Evolutionary conservation across 148 eudicot genomes (phyloP), one percentile per base, ranked within the genome.

Genomic region (Euryodendron excelsum): DNA sequence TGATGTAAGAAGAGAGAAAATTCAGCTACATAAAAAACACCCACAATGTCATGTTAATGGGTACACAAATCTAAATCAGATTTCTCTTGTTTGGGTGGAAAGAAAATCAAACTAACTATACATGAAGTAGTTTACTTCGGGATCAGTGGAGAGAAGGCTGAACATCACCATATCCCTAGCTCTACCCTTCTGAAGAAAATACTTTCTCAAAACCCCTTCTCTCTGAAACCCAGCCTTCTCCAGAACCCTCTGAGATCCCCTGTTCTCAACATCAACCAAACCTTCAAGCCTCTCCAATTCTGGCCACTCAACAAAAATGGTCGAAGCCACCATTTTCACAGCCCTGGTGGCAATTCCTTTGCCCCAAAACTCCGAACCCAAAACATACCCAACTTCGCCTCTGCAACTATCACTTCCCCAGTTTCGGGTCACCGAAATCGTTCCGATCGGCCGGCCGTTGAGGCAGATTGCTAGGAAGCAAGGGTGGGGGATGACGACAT

Each of bases 181-280:
- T 59, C 69, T 78, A 9, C 92, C 87, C 72, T 85, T 87, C 37
- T 77, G 5, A 73, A 87, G 39, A 33, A 36, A 37, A 77, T 83
- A 87, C 78, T 80, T 85, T 78, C 92, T 87, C 79, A 89, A 59
- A 73, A 85, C 80, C 13, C 88, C 92, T 76, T 89, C 92, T 58
- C 80, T 83, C 65, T 3, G 36, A 62, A 89, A 89, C 27, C 88
- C 88, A 21, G 77, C 89, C 84, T 85, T 89, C 80, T 85, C 87
- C 69, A 89, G 14, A 66, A 89, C 92, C 74, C 86, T 77, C 63
- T 84, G 86, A 3, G 92, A 89, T 14, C 80, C 90, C 34, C 15
- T 5, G 65, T 89, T 89, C 5, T 82, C 85, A 33, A 87, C 90
- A 58, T 78, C 89, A 30, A 85, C 90, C 64, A 89, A n/a, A 61